A percentile compares a stretch with the other conserved stretches of the same genome.
Evolutionary conservation across 805 yeast species (phyloP).

Genomic region (Lipomyces sp.): DNA sequence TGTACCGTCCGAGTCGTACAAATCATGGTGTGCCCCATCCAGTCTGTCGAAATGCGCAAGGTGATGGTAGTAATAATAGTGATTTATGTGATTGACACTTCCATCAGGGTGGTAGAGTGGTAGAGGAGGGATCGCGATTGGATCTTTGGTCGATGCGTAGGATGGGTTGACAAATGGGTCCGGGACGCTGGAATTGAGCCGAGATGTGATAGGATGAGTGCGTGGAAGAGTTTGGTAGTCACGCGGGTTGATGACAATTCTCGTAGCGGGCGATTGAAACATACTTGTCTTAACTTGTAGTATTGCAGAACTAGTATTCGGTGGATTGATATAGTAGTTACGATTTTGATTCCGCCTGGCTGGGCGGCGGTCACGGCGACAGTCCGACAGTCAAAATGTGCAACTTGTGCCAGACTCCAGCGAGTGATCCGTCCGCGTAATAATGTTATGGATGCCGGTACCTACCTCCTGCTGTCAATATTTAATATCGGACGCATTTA

Average conservation of each 20-base stretch:
- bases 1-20: constrained; percentile 21
- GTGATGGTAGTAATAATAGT: constrained; percentile 29
- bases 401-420: no score
- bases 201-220: not conserved
- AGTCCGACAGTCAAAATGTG: no score
- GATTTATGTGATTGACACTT: constrained; percentile 25
- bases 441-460: no score
- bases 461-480: no score
- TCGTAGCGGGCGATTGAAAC: constrained; percentile 18
- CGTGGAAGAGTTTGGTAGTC: constrained; percentile 17
- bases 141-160: constrained; percentile 28
- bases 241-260: constrained; percentile 25
- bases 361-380: not conserved
- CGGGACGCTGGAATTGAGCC: not conserved
- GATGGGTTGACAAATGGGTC: constrained; percentile 18
- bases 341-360: not conserved
- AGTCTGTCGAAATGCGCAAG: constrained; percentile 25
- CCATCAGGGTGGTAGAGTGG: constrained; percentile 28
- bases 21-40: constrained; percentile 20
- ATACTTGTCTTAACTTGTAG: constrained; percentile 4
- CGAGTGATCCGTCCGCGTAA: no score
- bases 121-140: constrained; percentile 26
- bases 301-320: not conserved
- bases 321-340: not conserved
- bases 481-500: no score